phyloP scores from a whole-genome alignment of 78 protist genomes.

The Salpingoeca rosetta region DNA sequence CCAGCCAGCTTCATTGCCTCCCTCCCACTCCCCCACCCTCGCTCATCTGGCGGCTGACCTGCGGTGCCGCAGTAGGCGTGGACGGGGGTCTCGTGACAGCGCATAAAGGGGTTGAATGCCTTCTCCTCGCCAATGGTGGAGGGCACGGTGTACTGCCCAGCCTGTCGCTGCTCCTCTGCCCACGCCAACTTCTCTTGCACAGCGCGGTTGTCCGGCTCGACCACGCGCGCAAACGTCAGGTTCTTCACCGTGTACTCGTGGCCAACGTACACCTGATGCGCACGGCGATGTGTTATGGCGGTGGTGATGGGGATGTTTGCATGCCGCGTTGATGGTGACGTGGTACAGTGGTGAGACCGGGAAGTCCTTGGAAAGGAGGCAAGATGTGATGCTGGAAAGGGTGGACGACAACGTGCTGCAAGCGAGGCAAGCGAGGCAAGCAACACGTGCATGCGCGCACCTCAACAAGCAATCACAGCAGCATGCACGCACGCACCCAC shows the following conservation, averaged over 20 bases:
- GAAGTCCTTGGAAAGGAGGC: too few species aligned
- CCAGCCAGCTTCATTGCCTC: too few species aligned
- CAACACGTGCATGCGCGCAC: too few species aligned
- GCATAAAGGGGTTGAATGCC: slow-evolving; percentile 49
- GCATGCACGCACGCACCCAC: too few species aligned
- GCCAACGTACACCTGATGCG: slow-evolving; percentile 33
- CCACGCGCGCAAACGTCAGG: slow-evolving; percentile 52
- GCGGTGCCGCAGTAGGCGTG: not conserved
- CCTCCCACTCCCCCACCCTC: not conserved
- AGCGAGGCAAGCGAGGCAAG: too few species aligned
- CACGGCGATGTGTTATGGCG: too few species aligned
- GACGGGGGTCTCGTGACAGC: not conserved
- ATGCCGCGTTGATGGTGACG: too few species aligned
- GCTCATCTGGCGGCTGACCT: not conserved
- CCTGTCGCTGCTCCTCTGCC: slow-evolving; percentile 5
- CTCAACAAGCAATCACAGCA: too few species aligned
- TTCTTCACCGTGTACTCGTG: slow-evolving; percentile 63
- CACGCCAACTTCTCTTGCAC: slow-evolving; percentile 22
- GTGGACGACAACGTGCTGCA: too few species aligned
- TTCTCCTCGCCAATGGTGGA: slow-evolving; percentile 51
- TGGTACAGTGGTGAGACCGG: too few species aligned
- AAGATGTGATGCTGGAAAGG: too few species aligned
- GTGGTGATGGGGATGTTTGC: too few species aligned
- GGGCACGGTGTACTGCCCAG: slow-evolving; percentile 42
- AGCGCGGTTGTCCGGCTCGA: slow-evolving; percentile 40